A percentile compares a stretch with the other conserved stretches of the same genome.
Evolutionary conservation across 208 protist species (phyloP).

Genomic region (Leishmania arabica): DNA sequence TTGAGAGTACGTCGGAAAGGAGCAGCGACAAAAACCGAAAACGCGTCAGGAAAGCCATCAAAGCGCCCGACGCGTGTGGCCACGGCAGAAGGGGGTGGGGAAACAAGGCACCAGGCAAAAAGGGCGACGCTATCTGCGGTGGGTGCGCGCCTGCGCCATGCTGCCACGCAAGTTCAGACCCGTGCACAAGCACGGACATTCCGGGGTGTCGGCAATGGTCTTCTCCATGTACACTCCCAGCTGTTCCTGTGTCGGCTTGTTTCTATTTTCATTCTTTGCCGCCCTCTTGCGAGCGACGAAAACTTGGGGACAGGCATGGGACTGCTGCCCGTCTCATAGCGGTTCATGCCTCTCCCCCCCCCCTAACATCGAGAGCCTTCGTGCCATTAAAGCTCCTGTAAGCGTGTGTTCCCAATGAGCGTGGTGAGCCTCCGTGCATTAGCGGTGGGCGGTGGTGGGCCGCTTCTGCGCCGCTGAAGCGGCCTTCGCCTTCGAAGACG

Average conservation of each 20-base stretch:
- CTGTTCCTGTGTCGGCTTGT: not conserved
- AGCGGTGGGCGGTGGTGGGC: conserved; percentile 16
- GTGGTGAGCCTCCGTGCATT: not conserved
- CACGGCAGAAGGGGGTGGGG: not conserved
- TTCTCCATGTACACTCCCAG: not conserved
- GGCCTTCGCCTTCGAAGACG: not conserved
- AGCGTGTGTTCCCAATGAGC: too few relatives aligned
- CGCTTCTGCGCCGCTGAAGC: not conserved
- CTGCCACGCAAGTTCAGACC: not conserved
- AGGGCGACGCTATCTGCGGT: not conserved
- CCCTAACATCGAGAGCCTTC: not conserved
- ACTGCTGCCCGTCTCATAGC: not conserved
- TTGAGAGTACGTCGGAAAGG: not conserved
- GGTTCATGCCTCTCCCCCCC: not conserved
- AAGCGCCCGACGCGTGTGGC: not conserved
- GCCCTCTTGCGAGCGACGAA: not conserved
- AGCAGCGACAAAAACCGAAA: not conserved
- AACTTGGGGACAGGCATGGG: too few relatives aligned
- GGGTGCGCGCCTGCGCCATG: not conserved
- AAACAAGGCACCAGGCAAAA: not conserved
- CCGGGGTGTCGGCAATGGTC: not conserved
- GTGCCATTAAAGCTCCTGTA: not conserved
- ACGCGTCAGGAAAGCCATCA: not conserved
- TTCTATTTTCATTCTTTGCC: not conserved
- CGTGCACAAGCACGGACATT: not conserved